These are phyloP conservation scores for Pichia thaimueangensis DNA, from an alignment of 805 yeast species.

Conservation along the genomic window DNA sequence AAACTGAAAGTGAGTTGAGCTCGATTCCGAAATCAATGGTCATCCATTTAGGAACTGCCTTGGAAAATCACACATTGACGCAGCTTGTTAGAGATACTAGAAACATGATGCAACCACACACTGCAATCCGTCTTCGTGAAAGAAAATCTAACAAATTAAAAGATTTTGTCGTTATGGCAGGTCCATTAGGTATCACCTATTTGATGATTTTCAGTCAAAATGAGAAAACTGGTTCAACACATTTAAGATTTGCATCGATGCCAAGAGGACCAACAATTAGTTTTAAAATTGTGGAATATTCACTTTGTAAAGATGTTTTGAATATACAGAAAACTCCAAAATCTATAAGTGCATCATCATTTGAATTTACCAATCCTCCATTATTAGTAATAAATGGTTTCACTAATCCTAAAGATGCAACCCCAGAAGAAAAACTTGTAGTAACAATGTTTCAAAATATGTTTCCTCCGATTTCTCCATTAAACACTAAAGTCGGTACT, in stretches of 20 bases:
- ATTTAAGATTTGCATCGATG: constrained; percentile 76
- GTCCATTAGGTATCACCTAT: constrained; percentile 90
- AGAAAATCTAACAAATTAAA: constrained; percentile 80
- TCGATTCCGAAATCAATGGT: constrained; percentile 93
- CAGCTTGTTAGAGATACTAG: constrained; percentile 86
- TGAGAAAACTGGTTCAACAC: constrained; percentile 68
- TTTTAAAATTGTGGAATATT: constrained; percentile 70
- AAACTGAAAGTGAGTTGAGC: constrained; percentile 57
- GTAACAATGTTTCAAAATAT: constrained; percentile 91
- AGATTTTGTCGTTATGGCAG: constrained; percentile 97
- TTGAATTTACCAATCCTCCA: constrained; percentile 74
- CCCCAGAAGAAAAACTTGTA: constrained; percentile 69
- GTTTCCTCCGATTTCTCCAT: constrained; percentile 93
- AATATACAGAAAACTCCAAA: constrained; percentile 70
- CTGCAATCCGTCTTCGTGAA: constrained; percentile 83
- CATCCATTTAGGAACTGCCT: constrained; percentile 67
- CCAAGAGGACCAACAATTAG: constrained; percentile 94
- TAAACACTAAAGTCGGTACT: constrained; percentile 60
- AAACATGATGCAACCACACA: constrained; percentile 91
- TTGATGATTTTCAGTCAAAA: constrained; percentile 81
- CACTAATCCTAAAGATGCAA: constrained; percentile 55
- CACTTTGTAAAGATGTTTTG: constrained; percentile 75
- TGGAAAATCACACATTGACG: constrained; percentile 72
- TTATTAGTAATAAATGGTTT: constrained; percentile 91
- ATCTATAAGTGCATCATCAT: constrained; percentile 56